phyloP scores from a whole-genome alignment of 768 basidiomycete species.

The Amanita polypyramis region DNA sequence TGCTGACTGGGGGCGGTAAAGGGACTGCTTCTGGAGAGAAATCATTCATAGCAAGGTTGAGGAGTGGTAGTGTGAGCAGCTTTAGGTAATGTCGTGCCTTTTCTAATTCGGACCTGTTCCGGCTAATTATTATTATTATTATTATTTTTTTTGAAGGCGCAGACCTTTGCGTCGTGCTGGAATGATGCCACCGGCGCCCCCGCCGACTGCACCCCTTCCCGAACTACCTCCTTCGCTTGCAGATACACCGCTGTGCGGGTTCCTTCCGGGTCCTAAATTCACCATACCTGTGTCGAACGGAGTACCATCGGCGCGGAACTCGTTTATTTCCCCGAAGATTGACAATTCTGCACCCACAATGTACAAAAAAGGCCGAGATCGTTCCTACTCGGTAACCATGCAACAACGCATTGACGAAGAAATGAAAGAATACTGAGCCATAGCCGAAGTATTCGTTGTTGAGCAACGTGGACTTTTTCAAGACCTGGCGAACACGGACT shows the following conservation, averaged over 20 bases:
- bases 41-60: constrained; percentile 39
- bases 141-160: constrained; percentile 23
- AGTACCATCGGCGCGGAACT: not conserved
- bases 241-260: constrained; percentile 1
- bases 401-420: constrained; percentile 27
- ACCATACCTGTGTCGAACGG: not conserved
- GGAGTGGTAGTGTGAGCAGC: constrained; percentile 42
- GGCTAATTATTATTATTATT: constrained; percentile 1
- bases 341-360: constrained; percentile 10
- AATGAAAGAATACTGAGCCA: constrained; percentile 27
- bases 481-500: too few relatives aligned
- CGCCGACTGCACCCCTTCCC: constrained; percentile 9
- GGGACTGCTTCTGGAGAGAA: constrained; percentile 24
- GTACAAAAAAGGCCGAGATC: constrained; percentile 21
- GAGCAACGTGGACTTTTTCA: too few relatives aligned
- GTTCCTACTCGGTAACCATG: constrained; percentile 19
- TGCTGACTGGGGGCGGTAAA: constrained; percentile 8
- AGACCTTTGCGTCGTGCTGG: constrained; percentile 26
- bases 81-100: constrained; percentile 10
- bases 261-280: not conserved
- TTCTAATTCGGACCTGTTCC: constrained; percentile 3
- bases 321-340: not conserved
- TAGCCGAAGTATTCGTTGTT: too few relatives aligned
- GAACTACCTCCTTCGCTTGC: not conserved
- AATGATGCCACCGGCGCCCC: constrained; percentile 18